Evolutionary conservation across 2,329 filamentous ascomycete species (phyloP), one percentile per base, ranked within the genome.

Genomic region (Pestalotiopsis fici): DNA sequence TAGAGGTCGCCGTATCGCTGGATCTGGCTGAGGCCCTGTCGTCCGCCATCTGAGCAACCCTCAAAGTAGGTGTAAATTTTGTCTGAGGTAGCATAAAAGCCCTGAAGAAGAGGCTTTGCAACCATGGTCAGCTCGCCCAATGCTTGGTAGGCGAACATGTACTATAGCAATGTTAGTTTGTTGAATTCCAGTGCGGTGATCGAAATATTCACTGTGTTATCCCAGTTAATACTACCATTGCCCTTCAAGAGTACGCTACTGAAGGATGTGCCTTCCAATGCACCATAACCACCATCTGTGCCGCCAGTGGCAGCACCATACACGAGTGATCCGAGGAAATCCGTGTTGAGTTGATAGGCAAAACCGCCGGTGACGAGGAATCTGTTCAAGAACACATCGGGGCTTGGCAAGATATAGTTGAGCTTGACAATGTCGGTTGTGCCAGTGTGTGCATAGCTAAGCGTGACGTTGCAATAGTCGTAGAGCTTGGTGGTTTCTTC

Each of bases 331-430:
- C 62, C 62, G 28, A 55, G 62, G 43, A 55, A 56, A 23, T 56
- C 62, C n/a, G 62, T 55, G 39, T 55, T 64, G 47, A 64, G 43
- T 21, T 35, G 50, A 25, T 55, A 56, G 7, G 43, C 62, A 23
- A 35, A 55, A 6, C 62, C 62, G 50, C 62, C 62, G 3, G 27
- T 64, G 23, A 56, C 43, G 3, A 64, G 62, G 18, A 55, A 64
- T 25, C 62, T 80, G 71, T 81, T 82, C 71, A 82, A 71, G 73
- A 81, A 84, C 47, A 77, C 75, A 23, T 75, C 74, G 28, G 62
- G 62, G 47, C 62, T 64, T 25, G 62, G 62, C 23, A 64, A 23
- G 43, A 55, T 21, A 37, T 64, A 64, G 43, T 56, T 55, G 43
- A 64, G 62, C 25, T 64, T 64, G 3, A 81, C 75, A 21, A 69